Evolutionary conservation across 768 basidiomycete genomes (phyloP), one percentile per base, ranked within the genome.

Genomic region (Galerina marginata): DNA sequence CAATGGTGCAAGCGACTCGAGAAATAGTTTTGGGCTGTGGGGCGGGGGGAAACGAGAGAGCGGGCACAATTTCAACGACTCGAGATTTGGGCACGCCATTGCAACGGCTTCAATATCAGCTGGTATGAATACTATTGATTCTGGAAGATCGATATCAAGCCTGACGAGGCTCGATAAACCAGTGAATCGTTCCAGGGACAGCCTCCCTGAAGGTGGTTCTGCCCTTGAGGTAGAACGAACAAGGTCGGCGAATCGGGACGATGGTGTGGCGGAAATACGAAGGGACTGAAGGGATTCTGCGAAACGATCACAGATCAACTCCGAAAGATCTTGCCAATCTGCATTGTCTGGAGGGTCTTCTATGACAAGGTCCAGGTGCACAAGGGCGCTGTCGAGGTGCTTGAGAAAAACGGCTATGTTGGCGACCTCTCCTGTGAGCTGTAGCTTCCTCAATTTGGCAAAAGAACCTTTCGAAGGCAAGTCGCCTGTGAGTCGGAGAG

Each of bases 231-330:
- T 88, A 9, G 92, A 90, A 56, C 92, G 87, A 51, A 91, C 85
- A 47, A 96, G 83, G 62, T 95, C 92, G 4, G 84, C 82, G 78
- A 92, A 96, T 56, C 91, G 85, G n/a, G 86, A 86, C 23, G 88
- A 83, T 15, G 89, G 86, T 0, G 86, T 87, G 6, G 90, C 88
- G 23, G 81, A 75, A 62, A 92, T 80, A 56, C 83, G 82, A 61
- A 92, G 72, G 9, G 83, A 81, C 66, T 85, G 82, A 53, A 93
- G 75, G 12, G 85, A 82, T 47, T 79, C 71, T 12, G 82, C 79
- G 65, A 91, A 90, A 64, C 81, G 77, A 62, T 90, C 85, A 65
- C 82, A 86, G 53, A 92, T 80, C 67, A 89, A 69, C 47, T 74
- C 74, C 43, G 85, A 89, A 16, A 92, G 79, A 63, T 91, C 86